Conservation (phyloP, 164 flowering plant genomes). For the Aristolochia fimbriata region DNA sequence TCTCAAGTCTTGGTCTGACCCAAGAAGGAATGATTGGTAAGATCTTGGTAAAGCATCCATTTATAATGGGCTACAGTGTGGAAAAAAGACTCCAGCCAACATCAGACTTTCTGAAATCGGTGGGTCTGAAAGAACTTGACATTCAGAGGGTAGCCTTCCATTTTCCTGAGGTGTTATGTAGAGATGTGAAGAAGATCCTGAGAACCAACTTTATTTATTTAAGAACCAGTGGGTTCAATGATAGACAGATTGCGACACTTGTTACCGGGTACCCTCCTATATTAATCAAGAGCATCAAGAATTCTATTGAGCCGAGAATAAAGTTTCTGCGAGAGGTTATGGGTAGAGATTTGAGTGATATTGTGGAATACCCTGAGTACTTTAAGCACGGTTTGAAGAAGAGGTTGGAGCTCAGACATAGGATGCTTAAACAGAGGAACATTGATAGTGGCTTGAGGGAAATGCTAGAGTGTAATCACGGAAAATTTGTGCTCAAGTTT, state of each 20-base stretch:
- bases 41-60: conserved; percentile 66
- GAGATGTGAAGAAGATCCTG: conserved; percentile 74
- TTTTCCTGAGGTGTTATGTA: conserved; percentile 67
- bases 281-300: conserved; percentile 72
- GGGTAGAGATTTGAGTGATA: conserved; percentile 67
- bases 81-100: conserved; percentile 81
- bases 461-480: conserved; percentile 72
- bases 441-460: conserved; percentile 69
- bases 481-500: conserved; percentile 57
- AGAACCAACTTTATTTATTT: conserved; percentile 55
- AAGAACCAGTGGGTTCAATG: conserved; percentile 46
- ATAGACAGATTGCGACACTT: conserved; percentile 46
- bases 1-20: conserved; percentile 45
- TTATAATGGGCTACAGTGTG: conserved; percentile 84
- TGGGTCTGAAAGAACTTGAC: conserved; percentile 51
- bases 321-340: conserved; percentile 66
- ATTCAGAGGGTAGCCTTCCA: conserved; percentile 54
- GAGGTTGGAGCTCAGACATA: conserved; percentile 68
- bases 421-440: conserved; percentile 42
- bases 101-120: conserved; percentile 48
- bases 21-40: conserved; percentile 75
- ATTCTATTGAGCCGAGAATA: conserved; percentile 82
- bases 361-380: conserved; percentile 67
- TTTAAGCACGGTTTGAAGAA: conserved; percentile 78
- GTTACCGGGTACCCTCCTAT: conserved; percentile 79